Evolutionary conservation across 768 basidiomycete species (phyloP).

Genomic region (Tylopilus balloui): DNA sequence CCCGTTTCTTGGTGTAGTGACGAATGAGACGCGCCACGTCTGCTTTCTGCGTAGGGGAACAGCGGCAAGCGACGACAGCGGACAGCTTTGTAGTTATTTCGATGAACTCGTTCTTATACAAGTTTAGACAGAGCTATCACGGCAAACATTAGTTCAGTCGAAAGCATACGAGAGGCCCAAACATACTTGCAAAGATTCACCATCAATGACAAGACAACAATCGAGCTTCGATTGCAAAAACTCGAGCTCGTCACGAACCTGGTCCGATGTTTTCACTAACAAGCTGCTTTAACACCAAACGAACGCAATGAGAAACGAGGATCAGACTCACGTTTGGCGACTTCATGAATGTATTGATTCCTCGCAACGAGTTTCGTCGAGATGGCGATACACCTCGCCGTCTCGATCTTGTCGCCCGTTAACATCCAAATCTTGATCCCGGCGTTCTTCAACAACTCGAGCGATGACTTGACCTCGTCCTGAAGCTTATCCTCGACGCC

Average conservation of each 20-base stretch:
- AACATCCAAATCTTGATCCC: constrained; percentile 99
- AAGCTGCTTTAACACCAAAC: constrained; percentile 4
- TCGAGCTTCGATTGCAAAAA: constrained; percentile 93
- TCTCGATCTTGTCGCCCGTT: constrained; percentile 99
- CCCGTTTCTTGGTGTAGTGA: constrained; percentile 84
- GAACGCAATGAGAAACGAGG: not conserved
- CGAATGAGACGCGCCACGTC: constrained; percentile 95
- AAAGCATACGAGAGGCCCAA: not conserved
- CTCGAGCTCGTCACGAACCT: constrained; percentile 84
- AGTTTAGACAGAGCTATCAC: constrained; percentile 76
- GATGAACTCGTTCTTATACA: constrained; percentile 92
- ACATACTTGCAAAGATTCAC: constrained; percentile 86
- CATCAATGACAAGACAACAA: constrained; percentile 97
- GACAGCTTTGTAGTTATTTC: constrained; percentile 94
- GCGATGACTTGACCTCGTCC: constrained; percentile 90
- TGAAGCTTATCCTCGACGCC: constrained; percentile 99
- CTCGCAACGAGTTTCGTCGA: constrained; percentile 94
- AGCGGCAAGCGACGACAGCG: constrained; percentile 95
- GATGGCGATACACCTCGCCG: constrained; percentile 96
- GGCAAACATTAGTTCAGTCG: not conserved
- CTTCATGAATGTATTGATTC: constrained; percentile 96
- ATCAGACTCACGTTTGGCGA: constrained; percentile 68
- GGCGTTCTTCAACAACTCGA: constrained; percentile 90
- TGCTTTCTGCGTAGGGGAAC: constrained; percentile 98
- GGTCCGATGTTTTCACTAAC: constrained; percentile 80